A percentile compares a stretch with the other conserved stretches of the same genome.
Conservation (phyloP, 345 rosid species). For the Hibiscus tridactylites region DNA sequence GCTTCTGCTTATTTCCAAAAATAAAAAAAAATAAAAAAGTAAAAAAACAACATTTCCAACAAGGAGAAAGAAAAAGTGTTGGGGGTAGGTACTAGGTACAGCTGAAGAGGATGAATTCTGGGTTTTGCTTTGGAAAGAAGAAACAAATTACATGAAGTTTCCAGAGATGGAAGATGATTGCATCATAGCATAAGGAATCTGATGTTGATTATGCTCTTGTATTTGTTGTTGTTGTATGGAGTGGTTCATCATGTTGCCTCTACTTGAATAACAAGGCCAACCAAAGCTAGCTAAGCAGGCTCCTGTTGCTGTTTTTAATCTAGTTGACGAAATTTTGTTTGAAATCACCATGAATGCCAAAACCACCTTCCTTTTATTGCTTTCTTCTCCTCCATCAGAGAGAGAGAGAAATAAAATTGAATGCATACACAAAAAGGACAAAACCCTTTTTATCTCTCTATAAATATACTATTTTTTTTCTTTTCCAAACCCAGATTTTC, state of each 20-base stretch:
- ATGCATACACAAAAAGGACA: conserved; percentile 22
- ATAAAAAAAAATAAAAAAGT: background rate
- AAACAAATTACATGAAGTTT: conserved; percentile 54
- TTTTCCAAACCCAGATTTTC: conserved; percentile 17
- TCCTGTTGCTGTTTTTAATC: background rate
- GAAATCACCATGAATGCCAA: conserved; percentile 35
- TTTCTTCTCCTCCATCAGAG: conserved; percentile 14
- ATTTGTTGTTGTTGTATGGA: conserved; percentile 26
- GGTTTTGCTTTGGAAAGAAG: background rate
- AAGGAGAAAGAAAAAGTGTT: background rate
- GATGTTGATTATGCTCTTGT: conserved; percentile 17
- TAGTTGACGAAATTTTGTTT: conserved; percentile 10
- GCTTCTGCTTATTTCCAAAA: conserved; percentile 18
- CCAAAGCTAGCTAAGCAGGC: background rate
- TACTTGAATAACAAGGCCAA: conserved; percentile 14
- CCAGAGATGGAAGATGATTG: conserved; percentile 41
- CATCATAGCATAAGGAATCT: conserved; percentile 46
- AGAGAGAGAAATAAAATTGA: conserved; percentile 20
- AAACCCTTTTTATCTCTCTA: conserved; percentile 21
- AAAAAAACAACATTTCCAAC: background rate
- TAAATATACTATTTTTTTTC: background rate
- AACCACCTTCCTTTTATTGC: conserved; percentile 23
- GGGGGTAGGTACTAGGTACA: background rate
- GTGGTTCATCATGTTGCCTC: conserved; percentile 26
- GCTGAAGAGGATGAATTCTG: background rate